Evolutionary conservation across 257 asterid genomes (phyloP).

Genomic region (Solanum lignicaule): DNA sequence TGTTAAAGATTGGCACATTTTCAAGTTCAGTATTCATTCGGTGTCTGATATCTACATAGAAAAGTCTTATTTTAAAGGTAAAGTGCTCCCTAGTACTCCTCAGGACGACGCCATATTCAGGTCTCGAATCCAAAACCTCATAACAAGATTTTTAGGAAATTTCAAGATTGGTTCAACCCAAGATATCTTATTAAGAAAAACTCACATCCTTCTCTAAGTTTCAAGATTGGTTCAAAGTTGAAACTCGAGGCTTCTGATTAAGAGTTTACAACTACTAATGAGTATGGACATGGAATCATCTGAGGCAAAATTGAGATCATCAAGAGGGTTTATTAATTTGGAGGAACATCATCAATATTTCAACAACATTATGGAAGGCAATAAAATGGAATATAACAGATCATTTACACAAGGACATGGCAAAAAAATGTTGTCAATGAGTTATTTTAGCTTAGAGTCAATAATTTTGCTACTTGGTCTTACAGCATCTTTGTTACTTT

Average conservation of each 20-base stretch:
- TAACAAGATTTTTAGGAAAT: neutral
- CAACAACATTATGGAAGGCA: slow-evolving; percentile 8
- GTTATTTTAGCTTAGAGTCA: slow-evolving; percentile 46
- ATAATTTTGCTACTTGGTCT: slow-evolving; percentile 40
- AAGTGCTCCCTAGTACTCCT: neutral
- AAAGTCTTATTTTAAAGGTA: neutral
- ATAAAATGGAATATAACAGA: neutral
- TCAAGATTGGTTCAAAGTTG: neutral
- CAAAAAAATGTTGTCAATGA: slow-evolving; percentile 12
- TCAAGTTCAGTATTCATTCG: too few species aligned
- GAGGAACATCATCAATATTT: neutral
- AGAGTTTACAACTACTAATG: neutral
- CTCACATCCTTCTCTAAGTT: neutral
- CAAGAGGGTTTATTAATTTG: neutral
- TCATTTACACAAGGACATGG: slow-evolving; percentile 12
- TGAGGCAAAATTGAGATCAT: neutral
- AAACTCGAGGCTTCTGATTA: neutral
- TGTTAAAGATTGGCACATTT: neutral
- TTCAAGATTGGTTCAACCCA: neutral
- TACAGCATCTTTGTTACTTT: slow-evolving; percentile 48
- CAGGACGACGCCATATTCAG: neutral
- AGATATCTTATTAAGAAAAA: neutral
- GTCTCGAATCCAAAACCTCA: neutral
- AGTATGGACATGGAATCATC: neutral
- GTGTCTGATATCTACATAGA: neutral